Percentiles rank a stretch among this genome's conserved stretches.
phyloP scores from a whole-genome alignment of 2,329 filamentous ascomycete genomes.

The Pyrenochaeta sp. region DNA sequence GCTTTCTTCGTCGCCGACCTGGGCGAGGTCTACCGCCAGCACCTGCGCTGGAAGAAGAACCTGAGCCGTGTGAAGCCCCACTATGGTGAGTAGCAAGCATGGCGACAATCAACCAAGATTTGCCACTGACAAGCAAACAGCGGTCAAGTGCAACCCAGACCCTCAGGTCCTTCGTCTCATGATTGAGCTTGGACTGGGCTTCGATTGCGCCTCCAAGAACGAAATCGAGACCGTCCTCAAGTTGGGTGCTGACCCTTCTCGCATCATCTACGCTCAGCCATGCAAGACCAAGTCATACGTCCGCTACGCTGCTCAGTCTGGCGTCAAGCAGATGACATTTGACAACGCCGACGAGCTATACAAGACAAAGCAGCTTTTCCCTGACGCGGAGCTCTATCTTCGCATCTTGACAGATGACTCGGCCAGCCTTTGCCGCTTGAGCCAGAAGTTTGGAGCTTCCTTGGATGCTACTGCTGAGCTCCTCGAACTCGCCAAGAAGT shows the following conservation, averaged over 20 bases:
- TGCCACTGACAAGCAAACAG: slow-evolving; percentile 56
- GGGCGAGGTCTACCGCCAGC: slow-evolving; percentile 98
- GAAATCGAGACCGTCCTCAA: slow-evolving; percentile 93
- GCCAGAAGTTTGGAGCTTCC: slow-evolving; percentile 95
- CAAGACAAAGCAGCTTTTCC: slow-evolving; percentile 94
- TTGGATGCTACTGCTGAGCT: slow-evolving; percentile 82
- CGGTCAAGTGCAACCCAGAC: slow-evolving; percentile 99
- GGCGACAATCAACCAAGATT: not conserved
- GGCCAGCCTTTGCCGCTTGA: slow-evolving; percentile 89
- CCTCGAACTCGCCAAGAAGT: slow-evolving; percentile 77
- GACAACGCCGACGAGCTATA: slow-evolving; percentile 98
- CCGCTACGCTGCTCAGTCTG: slow-evolving; percentile 82
- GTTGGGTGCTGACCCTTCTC: slow-evolving; percentile 82
- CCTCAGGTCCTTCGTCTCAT: slow-evolving; percentile 87
- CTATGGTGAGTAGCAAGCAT: slow-evolving; percentile 71
- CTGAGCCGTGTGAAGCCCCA: slow-evolving; percentile 92
- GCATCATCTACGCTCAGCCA: slow-evolving; percentile 98
- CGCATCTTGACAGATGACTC: slow-evolving; percentile 97
- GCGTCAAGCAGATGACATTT: slow-evolving; percentile 98
- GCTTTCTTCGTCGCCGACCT: slow-evolving; percentile 98
- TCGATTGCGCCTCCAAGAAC: slow-evolving; percentile 97
- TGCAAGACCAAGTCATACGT: slow-evolving; percentile 99
- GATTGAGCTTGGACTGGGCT: slow-evolving; percentile 86
- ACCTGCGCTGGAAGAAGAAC: slow-evolving; percentile 96
- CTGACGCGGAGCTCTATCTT: slow-evolving; percentile 87